These are phyloP conservation scores for Xylaria sp. DNA, from an alignment of 2,329 filamentous ascomycete species.

Conservation along the genomic window DNA sequence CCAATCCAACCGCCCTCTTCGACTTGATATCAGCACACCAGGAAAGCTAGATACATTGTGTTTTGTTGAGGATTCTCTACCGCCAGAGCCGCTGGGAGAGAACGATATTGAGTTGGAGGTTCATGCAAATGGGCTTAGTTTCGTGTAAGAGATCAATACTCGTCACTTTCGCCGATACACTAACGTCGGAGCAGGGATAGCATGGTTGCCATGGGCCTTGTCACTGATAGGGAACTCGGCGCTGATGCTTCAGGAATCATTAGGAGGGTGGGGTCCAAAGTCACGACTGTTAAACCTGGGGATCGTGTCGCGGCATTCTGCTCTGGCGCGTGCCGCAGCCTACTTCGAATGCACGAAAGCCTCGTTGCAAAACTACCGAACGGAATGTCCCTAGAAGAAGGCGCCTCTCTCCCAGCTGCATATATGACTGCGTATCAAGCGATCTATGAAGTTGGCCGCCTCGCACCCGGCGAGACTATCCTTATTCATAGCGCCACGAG, in stretches of 20 bases:
- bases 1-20: constrained; percentile 20
- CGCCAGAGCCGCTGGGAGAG: constrained; percentile 11
- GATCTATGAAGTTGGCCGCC: constrained; percentile 43
- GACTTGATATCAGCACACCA: constrained; percentile 27
- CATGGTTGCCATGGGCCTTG: constrained; percentile 31
- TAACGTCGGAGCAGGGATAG: constrained; percentile 21
- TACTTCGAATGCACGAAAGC: constrained; percentile 20
- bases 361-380: constrained; percentile 20
- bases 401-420: constrained; percentile 44
- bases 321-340: constrained; percentile 19
- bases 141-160: background rate
- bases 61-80: constrained; percentile 23
- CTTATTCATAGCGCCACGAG: constrained; percentile 43
- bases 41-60: constrained; percentile 27
- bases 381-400: constrained; percentile 38
- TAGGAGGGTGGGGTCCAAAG: constrained; percentile 26
- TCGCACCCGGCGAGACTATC: constrained; percentile 41
- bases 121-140: constrained; percentile 34
- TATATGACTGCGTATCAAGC: constrained; percentile 46
- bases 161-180: background rate
- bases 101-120: constrained; percentile 30
- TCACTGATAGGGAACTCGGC: constrained; percentile 17
- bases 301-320: constrained; percentile 29
- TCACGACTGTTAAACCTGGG: constrained; percentile 8
- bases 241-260: constrained; percentile 29